Percentiles rank a stretch among this genome's conserved stretches.
These are phyloP conservation scores for Salvia miltiorrhiza DNA, from an alignment of 257 asterid species.

Conservation along the genomic window DNA sequence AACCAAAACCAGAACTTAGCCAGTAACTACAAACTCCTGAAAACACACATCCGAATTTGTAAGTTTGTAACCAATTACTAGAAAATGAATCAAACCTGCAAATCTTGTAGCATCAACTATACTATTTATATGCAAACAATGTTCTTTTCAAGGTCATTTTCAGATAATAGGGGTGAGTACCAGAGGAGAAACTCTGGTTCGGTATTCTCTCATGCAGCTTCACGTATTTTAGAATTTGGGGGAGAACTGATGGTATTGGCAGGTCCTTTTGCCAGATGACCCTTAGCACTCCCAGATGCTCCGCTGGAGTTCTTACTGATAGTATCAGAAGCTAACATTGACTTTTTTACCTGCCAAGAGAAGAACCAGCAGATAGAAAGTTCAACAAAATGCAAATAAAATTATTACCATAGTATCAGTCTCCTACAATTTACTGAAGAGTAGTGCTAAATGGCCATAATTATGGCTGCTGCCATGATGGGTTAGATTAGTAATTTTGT, in stretches of 20 bases:
- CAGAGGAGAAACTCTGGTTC: not conserved
- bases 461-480: too few species aligned
- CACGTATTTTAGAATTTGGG: slow-evolving; percentile 58
- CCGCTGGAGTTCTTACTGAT: slow-evolving; percentile 48
- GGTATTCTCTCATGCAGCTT: slow-evolving; percentile 42
- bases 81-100: not conserved
- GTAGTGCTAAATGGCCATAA: too few species aligned
- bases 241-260: slow-evolving; percentile 56
- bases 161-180: not conserved
- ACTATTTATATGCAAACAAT: not conserved
- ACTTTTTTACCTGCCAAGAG: slow-evolving; percentile 63
- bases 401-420: not conserved
- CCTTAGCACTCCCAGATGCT: slow-evolving; percentile 56
- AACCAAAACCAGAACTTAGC: not conserved
- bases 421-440: not conserved
- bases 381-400: not conserved
- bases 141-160: not conserved
- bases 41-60: too few species aligned
- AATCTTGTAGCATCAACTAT: not conserved
- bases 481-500: too few species aligned
- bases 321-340: slow-evolving; percentile 41
- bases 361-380: not conserved
- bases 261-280: slow-evolving; percentile 64
- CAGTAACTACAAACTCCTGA: too few species aligned
- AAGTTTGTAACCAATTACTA: not conserved